Evolutionary conservation across 2,329 filamentous ascomycete genomes (phyloP).

Genomic region (Cercospora janseana): DNA sequence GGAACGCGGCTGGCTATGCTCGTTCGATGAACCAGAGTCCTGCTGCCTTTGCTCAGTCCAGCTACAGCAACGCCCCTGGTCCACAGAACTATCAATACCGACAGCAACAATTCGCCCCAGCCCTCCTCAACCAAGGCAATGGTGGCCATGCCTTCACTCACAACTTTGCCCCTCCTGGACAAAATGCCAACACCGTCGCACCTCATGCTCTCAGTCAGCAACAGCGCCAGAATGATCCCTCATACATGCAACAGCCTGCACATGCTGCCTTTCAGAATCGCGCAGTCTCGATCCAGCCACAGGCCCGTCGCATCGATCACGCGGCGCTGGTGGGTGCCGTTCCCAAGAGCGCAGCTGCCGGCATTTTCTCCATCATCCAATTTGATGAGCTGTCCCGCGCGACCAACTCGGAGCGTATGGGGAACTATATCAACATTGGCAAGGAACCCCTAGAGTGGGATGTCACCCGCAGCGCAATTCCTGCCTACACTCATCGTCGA

Average conservation of each 20-base stretch:
- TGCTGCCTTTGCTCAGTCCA: constrained; percentile 27
- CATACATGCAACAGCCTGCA: constrained; percentile 20
- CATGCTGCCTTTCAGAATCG: constrained; percentile 19
- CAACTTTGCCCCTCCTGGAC: constrained; percentile 18
- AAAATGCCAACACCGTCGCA: constrained; percentile 32
- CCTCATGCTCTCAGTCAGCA: constrained; percentile 34
- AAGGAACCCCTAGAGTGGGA: constrained; percentile 43
- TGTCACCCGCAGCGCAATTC: constrained; percentile 48
- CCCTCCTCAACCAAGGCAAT: constrained; percentile 15
- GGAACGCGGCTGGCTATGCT: constrained; percentile 27
- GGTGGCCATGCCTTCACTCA: constrained; percentile 26
- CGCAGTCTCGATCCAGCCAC: constrained; percentile 1
- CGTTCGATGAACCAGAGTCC: constrained; percentile 33
- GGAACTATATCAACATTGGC: constrained; percentile 47
- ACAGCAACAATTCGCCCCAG: constrained; percentile 30
- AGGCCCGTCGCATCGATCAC: constrained; percentile 28
- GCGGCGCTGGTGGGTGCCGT: constrained; percentile 30
- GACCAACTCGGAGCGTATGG: constrained; percentile 46
- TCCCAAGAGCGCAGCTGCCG: constrained; percentile 33
- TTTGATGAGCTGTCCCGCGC: constrained; percentile 43
- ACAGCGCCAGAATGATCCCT: constrained; percentile 8
- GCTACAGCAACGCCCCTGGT: constrained; percentile 26
- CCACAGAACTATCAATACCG: constrained; percentile 29
- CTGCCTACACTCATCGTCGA: constrained; percentile 44
- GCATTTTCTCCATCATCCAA: constrained; percentile 45